Percentiles rank a stretch among this genome's conserved stretches.
Conservation (phyloP, 495 filamentous ascomycete genomes). For the Xylaria nigripes region DNA sequence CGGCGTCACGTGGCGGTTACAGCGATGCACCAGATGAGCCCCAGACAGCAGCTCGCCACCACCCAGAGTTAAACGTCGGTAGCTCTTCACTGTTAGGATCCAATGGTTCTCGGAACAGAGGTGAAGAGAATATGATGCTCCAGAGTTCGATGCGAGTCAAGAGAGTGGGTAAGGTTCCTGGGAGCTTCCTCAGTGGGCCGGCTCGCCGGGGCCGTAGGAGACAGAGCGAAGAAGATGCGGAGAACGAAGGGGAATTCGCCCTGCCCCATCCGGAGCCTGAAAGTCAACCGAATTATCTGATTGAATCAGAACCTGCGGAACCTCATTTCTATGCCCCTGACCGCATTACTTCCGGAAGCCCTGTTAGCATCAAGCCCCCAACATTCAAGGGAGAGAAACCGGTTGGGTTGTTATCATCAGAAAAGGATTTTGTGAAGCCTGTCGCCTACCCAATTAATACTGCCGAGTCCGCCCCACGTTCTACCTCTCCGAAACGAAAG, state of each 20-base stretch:
- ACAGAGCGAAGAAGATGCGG: conserved; percentile 64
- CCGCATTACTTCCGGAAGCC: conserved; percentile 36
- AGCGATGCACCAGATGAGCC: conserved; percentile 35
- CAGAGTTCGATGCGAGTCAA: conserved; percentile 69
- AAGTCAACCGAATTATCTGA: conserved; percentile 20
- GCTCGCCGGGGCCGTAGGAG: conserved; percentile 63
- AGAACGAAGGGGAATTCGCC: conserved; percentile 29
- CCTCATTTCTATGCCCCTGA: conserved; percentile 35
- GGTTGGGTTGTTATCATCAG: conserved; percentile 40
- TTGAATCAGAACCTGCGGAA: conserved; percentile 17
- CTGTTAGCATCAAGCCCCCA: conserved; percentile 33
- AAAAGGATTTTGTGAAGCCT: conserved; percentile 54
- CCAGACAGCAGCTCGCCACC: conserved; percentile 31
- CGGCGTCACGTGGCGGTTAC: conserved; percentile 23
- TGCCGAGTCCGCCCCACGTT: conserved; percentile 18
- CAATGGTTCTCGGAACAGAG: conserved; percentile 40
- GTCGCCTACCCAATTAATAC: conserved; percentile 34
- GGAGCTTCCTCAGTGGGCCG: conserved; percentile 65
- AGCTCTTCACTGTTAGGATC: conserved; percentile 44
- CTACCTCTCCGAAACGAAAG: conserved; percentile 53
- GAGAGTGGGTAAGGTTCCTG: conserved; percentile 59
- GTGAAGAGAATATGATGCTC: conserved; percentile 49
- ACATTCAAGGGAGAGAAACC: conserved; percentile 64
- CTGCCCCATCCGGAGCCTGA: conserved; percentile 31
- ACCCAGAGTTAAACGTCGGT: conserved; percentile 27